A percentile compares a stretch with the other conserved stretches of the same genome.
phyloP scores from a whole-genome alignment of 345 rosid genomes.

The Mallotus nudiflorus region DNA sequence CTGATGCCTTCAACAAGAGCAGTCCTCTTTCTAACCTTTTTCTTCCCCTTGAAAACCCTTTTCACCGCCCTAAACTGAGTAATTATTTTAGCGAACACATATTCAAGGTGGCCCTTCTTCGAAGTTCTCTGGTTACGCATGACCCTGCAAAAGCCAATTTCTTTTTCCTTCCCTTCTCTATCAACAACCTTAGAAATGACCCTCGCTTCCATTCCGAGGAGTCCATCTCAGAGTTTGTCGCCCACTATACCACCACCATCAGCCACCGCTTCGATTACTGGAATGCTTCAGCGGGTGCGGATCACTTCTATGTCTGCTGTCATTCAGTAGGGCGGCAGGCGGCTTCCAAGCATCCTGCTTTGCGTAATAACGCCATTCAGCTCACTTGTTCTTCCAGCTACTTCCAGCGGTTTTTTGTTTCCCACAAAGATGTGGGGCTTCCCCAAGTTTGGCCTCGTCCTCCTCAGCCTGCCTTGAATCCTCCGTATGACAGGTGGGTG shows the following conservation, averaged over 20 bases:
- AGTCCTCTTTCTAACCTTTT: slow-evolving; percentile 33
- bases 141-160: slow-evolving; percentile 36
- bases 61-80: slow-evolving; percentile 33
- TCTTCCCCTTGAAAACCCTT: slow-evolving; percentile 41
- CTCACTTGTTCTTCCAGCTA: slow-evolving; percentile 46
- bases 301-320: slow-evolving; percentile 45
- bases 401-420: slow-evolving; percentile 40
- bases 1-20: slow-evolving; percentile 23
- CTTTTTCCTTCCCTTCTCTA: slow-evolving; percentile 49
- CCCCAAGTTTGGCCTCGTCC: slow-evolving; percentile 53
- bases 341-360: slow-evolving; percentile 26
- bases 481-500: slow-evolving; percentile 37
- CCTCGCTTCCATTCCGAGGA: slow-evolving; percentile 37
- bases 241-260: slow-evolving; percentile 15
- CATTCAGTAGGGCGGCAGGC: slow-evolving; percentile 46
- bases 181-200: slow-evolving; percentile 45
- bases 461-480: slow-evolving; percentile 23
- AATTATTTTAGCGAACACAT: slow-evolving; percentile 54
- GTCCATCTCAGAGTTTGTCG: slow-evolving; percentile 37
- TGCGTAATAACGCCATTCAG: slow-evolving; percentile 42
- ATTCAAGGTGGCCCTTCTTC: slow-evolving; percentile 45
- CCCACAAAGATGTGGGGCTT: slow-evolving; percentile 43
- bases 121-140: slow-evolving; percentile 30
- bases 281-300: slow-evolving; percentile 46
- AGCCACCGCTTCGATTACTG: slow-evolving; percentile 31